Base-by-base conservation (phyloP, 2,329 filamentous ascomycete species). In the Beauveria sp. region DNA sequence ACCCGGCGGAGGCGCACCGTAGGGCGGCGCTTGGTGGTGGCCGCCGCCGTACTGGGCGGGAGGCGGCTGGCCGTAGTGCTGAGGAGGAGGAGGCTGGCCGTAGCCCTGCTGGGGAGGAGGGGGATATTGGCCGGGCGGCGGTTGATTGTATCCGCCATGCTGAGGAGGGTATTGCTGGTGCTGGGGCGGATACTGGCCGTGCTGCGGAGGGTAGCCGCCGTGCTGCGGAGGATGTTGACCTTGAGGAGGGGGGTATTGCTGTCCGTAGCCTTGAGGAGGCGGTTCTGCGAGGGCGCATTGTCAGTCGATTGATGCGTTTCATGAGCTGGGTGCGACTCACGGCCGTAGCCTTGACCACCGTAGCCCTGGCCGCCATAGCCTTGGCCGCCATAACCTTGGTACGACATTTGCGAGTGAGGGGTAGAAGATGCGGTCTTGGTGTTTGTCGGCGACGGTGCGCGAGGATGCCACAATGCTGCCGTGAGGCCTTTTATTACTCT, bases 241-340 rank as follows among this genome's bases (percentile, higher is more conserved):
- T 3, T 70, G 68, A 20, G 66, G 69, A 52, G 69, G 70, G 34
- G 70, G 70, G 28, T 73, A 71, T 63, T 73, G 73, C 62, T 73
- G 73, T 45, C 74, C 73, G 65, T 78, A 77, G 65, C 74, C 75
- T 64, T 76, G 74, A 34, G 70, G 70, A 43, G 72, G 74, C 50
- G 67, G 73, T 58, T 74, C 72, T 47, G 45, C 28, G 18, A 26
- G 20, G 28, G 45, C 30, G 30, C 30, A 4, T 26, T 8, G 55
- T 58, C 30, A 58, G 55, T 58, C 12, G 5, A n/a, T n/a, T 6
- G 12, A 10, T 7, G 14, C 12, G 7, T 49, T n/a, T 24, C 20
- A 22, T 4, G 14, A 28, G 42, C 8, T 20, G 5, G 5, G 10
- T 26, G 45, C 28, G 3, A 75, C 74, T 71, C 60, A 76, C 74